phyloP scores from a whole-genome alignment of 2,329 filamentous ascomycete genomes.

The Paracorniculantispora psalliotae region DNA sequence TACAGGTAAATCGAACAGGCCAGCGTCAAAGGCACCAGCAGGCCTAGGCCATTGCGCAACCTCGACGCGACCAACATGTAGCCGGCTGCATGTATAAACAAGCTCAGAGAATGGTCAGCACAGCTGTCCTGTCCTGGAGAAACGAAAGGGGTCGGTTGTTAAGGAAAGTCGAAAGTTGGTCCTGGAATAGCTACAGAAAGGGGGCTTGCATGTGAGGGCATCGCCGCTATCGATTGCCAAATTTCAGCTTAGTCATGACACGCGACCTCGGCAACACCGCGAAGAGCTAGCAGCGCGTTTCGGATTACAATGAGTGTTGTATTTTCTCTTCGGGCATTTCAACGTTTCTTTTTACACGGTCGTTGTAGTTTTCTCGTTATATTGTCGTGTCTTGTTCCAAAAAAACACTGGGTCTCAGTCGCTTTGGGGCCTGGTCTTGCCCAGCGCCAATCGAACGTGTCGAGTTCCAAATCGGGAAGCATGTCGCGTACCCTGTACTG shows the following conservation, averaged over 20 bases:
- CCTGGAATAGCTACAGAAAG: not conserved
- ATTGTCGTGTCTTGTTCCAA: not conserved
- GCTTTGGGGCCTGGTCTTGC: not conserved
- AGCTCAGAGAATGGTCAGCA: constrained; percentile 2
- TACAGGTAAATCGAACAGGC: constrained; percentile 75
- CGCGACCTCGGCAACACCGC: not conserved
- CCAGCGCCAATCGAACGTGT: not conserved
- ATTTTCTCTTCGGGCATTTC: not conserved
- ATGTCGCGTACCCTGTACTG: not conserved
- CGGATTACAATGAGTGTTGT: not conserved
- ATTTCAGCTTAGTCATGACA: constrained; percentile 11
- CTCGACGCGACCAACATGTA: constrained; percentile 50
- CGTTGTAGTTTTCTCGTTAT: not conserved
- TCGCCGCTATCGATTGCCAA: constrained; percentile 13
- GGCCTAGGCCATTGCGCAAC: constrained; percentile 52
- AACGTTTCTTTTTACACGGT: not conserved
- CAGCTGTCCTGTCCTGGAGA: constrained; percentile 7
- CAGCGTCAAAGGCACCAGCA: constrained; percentile 58
- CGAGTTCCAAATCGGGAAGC: not conserved
- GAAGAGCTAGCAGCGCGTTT: not conserved
- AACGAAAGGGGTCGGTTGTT: not conserved
- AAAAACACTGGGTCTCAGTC: not conserved
- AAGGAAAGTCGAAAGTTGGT: constrained; percentile 8
- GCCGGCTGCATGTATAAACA: constrained; percentile 29
- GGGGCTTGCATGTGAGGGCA: constrained; percentile 14